phyloP scores from a whole-genome alignment of 495 filamentous ascomycete genomes.

The Lophium mytilinum region DNA sequence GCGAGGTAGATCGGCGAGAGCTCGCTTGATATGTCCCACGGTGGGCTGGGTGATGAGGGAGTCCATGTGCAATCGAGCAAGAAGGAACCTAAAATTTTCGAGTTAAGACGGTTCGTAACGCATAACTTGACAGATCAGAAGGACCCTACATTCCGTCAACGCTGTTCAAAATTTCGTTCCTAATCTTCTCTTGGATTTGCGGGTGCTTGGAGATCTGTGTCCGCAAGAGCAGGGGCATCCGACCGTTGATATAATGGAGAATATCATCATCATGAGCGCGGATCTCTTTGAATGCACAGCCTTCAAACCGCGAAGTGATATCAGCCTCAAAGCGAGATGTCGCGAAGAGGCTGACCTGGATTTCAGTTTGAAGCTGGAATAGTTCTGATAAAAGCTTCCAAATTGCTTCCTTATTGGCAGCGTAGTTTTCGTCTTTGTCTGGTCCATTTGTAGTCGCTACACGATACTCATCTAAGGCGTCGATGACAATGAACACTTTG shows the following conservation, averaged over 20 bases:
- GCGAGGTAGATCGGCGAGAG: not conserved
- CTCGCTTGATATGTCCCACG: not conserved
- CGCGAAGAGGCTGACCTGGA: constrained; percentile 21
- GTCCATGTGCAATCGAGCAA: not conserved
- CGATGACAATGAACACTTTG: constrained; percentile 38
- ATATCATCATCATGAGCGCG: constrained; percentile 19
- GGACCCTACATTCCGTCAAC: constrained; percentile 20
- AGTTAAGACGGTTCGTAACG: no score
- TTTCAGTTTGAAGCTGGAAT: constrained; percentile 24
- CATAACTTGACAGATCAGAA: not conserved
- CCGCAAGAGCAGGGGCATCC: constrained; percentile 3
- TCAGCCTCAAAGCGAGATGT: constrained; percentile 20
- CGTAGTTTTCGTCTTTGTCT: no score
- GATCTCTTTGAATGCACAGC: constrained; percentile 6
- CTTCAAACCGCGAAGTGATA: constrained; percentile 10
- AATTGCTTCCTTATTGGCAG: no score
- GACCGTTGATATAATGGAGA: constrained; percentile 9
- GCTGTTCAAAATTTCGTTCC: constrained; percentile 7
- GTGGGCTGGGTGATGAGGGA: not conserved
- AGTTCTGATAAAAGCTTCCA: constrained; percentile 26
- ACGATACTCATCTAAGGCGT: constrained; percentile 39
- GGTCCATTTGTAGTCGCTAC: not conserved
- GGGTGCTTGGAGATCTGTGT: constrained; percentile 5
- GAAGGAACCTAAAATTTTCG: not conserved
- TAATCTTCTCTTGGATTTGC: constrained; percentile 1